Conservation (phyloP, 306 rosid species). For the Quercus glauca region DNA sequence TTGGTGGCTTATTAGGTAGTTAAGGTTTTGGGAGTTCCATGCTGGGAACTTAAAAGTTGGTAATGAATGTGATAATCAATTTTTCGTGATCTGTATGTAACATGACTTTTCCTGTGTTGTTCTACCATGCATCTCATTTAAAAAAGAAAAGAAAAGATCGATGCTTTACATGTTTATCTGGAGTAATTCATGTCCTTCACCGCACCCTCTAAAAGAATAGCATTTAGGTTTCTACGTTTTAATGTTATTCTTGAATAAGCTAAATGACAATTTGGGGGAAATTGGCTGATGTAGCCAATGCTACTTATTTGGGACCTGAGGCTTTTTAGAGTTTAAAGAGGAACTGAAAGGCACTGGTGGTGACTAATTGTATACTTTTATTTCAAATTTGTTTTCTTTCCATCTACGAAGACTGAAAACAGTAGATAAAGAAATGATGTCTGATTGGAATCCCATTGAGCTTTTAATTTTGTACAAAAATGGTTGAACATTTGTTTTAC, state of each 20-base stretch:
- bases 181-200: not conserved
- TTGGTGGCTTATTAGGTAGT: not conserved
- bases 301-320: constrained; percentile 6
- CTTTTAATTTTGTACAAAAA: not conserved
- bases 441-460: not conserved
- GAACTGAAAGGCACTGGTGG: not conserved
- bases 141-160: not conserved
- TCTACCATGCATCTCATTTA: not conserved
- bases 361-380: not conserved
- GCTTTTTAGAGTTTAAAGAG: not conserved
- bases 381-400: no score
- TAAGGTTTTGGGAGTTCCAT: not conserved
- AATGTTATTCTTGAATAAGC: not conserved
- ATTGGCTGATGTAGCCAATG: not conserved
- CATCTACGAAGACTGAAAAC: no score
- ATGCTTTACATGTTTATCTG: not conserved
- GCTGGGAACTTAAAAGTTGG: not conserved
- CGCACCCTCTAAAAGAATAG: no score
- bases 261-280: not conserved
- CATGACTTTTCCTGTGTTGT: not conserved
- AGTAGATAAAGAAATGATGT: not conserved
- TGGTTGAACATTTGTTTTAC: not conserved
- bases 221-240: not conserved
- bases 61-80: not conserved
- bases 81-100: not conserved